phyloP scores from a whole-genome alignment of 2,329 filamentous ascomycete genomes.

The Penicillium sp. region DNA sequence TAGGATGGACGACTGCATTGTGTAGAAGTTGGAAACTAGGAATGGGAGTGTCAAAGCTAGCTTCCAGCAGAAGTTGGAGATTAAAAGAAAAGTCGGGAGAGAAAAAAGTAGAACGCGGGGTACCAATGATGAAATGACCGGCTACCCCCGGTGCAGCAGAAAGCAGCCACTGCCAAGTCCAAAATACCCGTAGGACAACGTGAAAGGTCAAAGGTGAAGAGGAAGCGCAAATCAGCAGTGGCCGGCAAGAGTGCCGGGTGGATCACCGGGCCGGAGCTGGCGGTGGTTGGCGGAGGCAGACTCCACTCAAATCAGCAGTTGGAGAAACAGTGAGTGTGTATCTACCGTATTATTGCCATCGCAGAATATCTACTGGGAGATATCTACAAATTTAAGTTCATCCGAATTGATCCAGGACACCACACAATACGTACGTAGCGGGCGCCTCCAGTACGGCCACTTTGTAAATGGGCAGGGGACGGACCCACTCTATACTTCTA shows the following conservation, averaged over 20 bases:
- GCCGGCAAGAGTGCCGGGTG: slow-evolving; percentile 18
- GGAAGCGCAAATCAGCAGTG: slow-evolving; percentile 8
- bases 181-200: neutral
- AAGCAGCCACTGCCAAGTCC: neutral
- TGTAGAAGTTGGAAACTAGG: slow-evolving; percentile 12
- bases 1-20: slow-evolving; percentile 38
- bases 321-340: neutral
- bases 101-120: slow-evolving; percentile 30
- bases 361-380: no score
- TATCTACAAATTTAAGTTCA: no score
- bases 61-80: slow-evolving; percentile 3
- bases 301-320: no score
- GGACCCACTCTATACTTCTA: no score
- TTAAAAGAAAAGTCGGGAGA: slow-evolving; percentile 10
- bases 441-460: no score
- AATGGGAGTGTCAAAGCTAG: neutral
- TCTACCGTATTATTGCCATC: no score
- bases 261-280: slow-evolving; percentile 23
- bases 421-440: no score
- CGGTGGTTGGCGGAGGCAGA: neutral
- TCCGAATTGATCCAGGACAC: no score
- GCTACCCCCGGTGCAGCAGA: slow-evolving; percentile 23
- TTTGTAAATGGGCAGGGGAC: no score
- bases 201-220: no score
- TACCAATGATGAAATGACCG: slow-evolving; percentile 27